Conservation (phyloP, 768 basidiomycete genomes). For the Lactifluus piperatus region DNA sequence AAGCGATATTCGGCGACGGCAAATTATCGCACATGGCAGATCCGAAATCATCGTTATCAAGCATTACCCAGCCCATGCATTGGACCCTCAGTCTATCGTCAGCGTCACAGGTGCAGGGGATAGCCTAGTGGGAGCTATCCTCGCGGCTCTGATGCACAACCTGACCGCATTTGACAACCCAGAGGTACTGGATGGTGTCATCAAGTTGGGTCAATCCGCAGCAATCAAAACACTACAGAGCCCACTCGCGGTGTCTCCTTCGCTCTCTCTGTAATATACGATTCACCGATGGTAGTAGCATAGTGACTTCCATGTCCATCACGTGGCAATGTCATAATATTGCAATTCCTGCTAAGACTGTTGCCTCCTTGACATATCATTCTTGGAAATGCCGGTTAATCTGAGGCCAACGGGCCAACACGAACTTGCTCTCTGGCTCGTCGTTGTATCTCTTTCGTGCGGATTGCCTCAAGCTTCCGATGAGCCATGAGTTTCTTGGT, state of each 20-base stretch:
- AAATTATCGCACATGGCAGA: conserved; percentile 43
- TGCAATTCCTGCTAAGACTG: background rate
- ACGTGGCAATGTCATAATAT: background rate
- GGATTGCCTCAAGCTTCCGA: conserved; percentile 28
- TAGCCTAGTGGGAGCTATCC: conserved; percentile 74
- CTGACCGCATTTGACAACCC: conserved; percentile 41
- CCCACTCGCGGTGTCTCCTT: conserved; percentile 55
- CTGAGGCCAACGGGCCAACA: conserved; percentile 44
- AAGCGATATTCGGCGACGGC: conserved; percentile 39
- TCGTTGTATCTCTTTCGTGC: conserved; percentile 43
- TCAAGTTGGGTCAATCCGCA: conserved; percentile 56
- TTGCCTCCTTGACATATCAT: background rate
- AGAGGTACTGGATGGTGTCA: conserved; percentile 32
- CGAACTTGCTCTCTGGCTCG: conserved; percentile 45
- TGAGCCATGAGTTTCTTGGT: conserved; percentile 41
- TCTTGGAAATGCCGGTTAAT: conserved; percentile 1
- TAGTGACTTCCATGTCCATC: background rate
- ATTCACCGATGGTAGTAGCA: background rate
- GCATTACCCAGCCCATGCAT: conserved; percentile 56
- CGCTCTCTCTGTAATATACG: conserved; percentile 33
- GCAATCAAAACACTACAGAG: conserved; percentile 52
- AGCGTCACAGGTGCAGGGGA: conserved; percentile 94
- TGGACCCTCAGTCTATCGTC: conserved; percentile 31
- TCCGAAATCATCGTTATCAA: conserved; percentile 48
- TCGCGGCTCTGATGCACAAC: conserved; percentile 48